Base-by-base conservation (phyloP, 257 asterid genomes). In the Ajuga chamaepitys region DNA sequence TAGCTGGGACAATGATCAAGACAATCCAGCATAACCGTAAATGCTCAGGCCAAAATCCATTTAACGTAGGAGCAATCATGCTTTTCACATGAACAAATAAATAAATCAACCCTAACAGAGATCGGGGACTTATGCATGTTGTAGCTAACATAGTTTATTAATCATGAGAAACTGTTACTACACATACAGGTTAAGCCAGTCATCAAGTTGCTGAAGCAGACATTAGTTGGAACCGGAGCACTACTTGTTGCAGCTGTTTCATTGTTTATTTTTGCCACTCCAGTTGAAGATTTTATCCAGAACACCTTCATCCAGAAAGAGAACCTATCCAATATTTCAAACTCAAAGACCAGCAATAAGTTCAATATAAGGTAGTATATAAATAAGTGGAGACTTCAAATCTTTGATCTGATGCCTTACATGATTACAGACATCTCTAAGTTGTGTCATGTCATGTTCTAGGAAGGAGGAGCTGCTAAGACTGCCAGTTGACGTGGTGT, bases 141-240 rank as follows among this genome's bases (percentile, higher is more conserved):
- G 3, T 32, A 8, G 16, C 22, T n/a, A 50, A 52, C 53, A 54
- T 41, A n/a, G n/a, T 14, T 24, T 50, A 38, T 22, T 64, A 38
- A 62, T 26, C 38, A 0, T 52, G 53, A 46, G n/a, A 37, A 53
- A 25, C 55, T 42, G 25, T 42, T 30, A 63, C 66, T 64, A 24
- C 73, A 63, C 70, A 74, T 75, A 52, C 54, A 88, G 96, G 95
- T 91, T 32, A 88, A 91, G 74, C 98, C 96, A 56, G 96, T 86
- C 68, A 82, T 88, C 79, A 84, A 85, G 74, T 64, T 88, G 85
- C 83, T 90, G 87, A 90, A 90, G 83, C 95, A 88, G 78, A 91
- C 95, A 20, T 86, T 88, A 22, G 94, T 88, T 20, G 95, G 97
- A 54, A 91, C 95, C 11, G 96, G 97, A 67, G 92, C 83, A 8